A percentile compares a stretch with the other conserved stretches of the same genome.
phyloP scores from a whole-genome alignment of 169 alveolate genomes.

The Haemoproteus tartakovskyi region DNA sequence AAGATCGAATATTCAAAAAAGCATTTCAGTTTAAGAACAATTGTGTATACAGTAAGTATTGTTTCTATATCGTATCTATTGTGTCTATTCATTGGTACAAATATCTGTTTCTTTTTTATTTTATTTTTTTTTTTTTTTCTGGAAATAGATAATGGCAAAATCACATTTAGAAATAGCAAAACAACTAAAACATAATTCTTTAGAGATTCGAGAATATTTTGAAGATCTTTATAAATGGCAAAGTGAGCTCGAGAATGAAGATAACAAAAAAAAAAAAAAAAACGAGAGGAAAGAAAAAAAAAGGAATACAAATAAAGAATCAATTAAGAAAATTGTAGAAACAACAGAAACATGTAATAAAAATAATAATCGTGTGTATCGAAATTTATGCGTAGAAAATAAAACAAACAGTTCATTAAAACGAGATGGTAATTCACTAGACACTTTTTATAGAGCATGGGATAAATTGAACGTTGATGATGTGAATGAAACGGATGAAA shows the following conservation, averaged over 20 bases:
- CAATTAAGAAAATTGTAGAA: not conserved
- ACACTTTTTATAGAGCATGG: constrained; percentile 43
- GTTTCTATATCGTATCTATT: too few relatives aligned
- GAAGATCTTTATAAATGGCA: constrained; percentile 64
- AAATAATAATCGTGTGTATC: too few relatives aligned
- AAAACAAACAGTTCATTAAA: not conserved
- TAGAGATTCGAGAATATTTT: constrained; percentile 45
- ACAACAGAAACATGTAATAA: not conserved
- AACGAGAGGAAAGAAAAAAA: not conserved
- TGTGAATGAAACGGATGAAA: not conserved
- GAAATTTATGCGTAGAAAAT: too few relatives aligned
- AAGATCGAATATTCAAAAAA: too few relatives aligned
- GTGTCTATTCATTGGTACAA: too few relatives aligned
- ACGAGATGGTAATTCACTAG: constrained; percentile 42
- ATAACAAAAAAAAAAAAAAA: not conserved
- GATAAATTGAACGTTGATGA: constrained; percentile 28
- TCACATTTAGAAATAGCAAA: constrained; percentile 62
- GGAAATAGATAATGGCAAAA: constrained; percentile 17
- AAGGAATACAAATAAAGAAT: not conserved
- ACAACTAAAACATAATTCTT: constrained; percentile 57
- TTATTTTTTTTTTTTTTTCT: too few relatives aligned
- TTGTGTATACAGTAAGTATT: too few relatives aligned
- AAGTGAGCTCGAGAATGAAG: constrained; percentile 20
- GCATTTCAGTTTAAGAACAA: too few relatives aligned
- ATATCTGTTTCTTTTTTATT: too few relatives aligned